Evolutionary conservation across 2,329 filamentous ascomycete genomes (phyloP), one percentile per base, ranked within the genome.

Genomic region (Microsporum canis): DNA sequence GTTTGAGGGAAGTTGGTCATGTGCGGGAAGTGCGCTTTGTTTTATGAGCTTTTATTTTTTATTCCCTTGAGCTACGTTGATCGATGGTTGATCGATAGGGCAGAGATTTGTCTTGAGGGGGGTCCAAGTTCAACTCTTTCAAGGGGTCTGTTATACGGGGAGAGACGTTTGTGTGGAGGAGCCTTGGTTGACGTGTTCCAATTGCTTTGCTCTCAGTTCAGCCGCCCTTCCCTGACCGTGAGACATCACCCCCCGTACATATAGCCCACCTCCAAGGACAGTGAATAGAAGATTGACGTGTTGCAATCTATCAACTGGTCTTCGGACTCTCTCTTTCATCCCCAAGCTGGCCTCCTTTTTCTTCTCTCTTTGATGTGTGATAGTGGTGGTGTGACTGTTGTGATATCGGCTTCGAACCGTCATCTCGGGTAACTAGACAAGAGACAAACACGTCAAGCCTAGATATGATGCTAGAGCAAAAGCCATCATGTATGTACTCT

Each of bases 41-140:
- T 45, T 53, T 53, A 31, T 53, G 49, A 53, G 49, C 49, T 53
- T 53, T 53, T 53, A 33, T n/a, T n/a, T n/a, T 53, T 53, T 53
- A 12, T 27, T 17, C 17, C 27, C 23, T 8, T 10, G 29, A n/a
- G 49, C 49, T 53, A 53, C 17, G 49, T n/a, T 53, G 49, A 53
- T 53, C 49, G 49, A 53, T 53, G 43, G 17, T 23, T 34, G 29
- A 34, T 53, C 49, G 27, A 53, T 53, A 53, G 43, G 43, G 43
- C 43, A 29, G 43, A 47, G 23, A 17, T 23, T 36, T 5, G 10
- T 23, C 23, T n/a, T 8, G 8, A 23, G 27, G 23, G 43, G 43
- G 23, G 43, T 17, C 39, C 14, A 43, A 43, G 23, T 47, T 23
- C 17, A 23, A 23, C 17, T 23, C 17, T 23, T 23, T 23, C 17